These are phyloP conservation scores for Aegilops sharonensis DNA, from an alignment of 176 grass and related monocot species.

Conservation along the genomic window DNA sequence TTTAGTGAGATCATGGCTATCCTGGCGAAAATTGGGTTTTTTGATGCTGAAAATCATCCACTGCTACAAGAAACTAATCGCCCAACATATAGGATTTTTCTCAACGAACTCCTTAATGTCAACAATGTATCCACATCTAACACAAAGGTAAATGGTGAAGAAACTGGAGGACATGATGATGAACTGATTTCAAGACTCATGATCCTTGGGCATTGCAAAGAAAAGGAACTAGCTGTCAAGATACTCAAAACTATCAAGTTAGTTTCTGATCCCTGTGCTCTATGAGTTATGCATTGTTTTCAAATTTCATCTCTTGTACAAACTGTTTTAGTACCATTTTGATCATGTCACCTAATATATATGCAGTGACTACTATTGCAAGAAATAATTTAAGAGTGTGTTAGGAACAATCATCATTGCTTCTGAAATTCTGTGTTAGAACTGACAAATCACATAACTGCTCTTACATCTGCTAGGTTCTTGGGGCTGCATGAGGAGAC, in stretches of 20 bases:
- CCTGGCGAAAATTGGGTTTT: slow-evolving; percentile 65
- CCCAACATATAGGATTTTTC: slow-evolving; percentile 60
- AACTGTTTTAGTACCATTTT: not conserved
- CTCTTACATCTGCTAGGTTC: slow-evolving; percentile 52
- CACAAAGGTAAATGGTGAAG: slow-evolving; percentile 2
- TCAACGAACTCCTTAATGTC: slow-evolving; percentile 51
- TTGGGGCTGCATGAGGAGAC: slow-evolving; percentile 66
- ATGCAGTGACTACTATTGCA: not conserved
- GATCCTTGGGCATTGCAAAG: slow-evolving; percentile 62
- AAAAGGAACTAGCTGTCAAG: slow-evolving; percentile 60
- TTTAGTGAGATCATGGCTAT: slow-evolving; percentile 91
- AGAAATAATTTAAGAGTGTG: not conserved
- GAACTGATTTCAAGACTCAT: slow-evolving; percentile 61
- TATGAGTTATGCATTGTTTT: not conserved
- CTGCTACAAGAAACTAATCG: slow-evolving; percentile 47
- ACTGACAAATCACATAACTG: slow-evolving; percentile 5
- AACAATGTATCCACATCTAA: slow-evolving; percentile 26
- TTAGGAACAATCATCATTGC: not conserved
- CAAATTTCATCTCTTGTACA: not conserved
- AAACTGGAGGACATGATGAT: slow-evolving; percentile 44
- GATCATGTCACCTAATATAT: not conserved
- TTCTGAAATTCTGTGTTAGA: slow-evolving; percentile 14
- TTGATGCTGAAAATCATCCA: slow-evolving; percentile 57
- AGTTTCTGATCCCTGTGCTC: slow-evolving; percentile 31
- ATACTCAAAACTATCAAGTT: slow-evolving; percentile 89